Evolutionary conservation across 2,329 filamentous ascomycete genomes (phyloP), one percentile per base, ranked within the genome.

Genomic region (Trichophyton benhamiae): DNA sequence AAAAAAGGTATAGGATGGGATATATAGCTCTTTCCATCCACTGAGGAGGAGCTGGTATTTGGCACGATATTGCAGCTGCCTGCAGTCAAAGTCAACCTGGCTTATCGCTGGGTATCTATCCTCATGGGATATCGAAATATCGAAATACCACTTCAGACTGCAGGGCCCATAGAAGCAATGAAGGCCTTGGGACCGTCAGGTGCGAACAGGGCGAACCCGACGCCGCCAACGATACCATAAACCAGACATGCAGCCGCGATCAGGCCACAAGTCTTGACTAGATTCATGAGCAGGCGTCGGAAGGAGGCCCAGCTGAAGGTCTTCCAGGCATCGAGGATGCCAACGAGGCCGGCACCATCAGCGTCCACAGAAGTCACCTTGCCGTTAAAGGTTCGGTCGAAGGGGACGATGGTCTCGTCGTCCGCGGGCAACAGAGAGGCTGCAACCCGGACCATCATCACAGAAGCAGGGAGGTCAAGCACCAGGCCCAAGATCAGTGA

Each of bases 381-480:
- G 67, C 89, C 89, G 65, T 82, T 83, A 69, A 95, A 95, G 33
- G 86, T 87, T 66, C 91, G 88, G 78, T 97, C 92, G 69, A 97
- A 96, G 36, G 89, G 87, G 41, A 97, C 86, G 65, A 96, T 88
- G 27, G 89, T 85, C 75, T 95, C 87, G 66, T 91, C 82, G 17
- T 89, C 85, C 63, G 89, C 86, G 0, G 90, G 83, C 2, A 97
- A 83, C 67, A 96, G 84, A 57, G 89, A 92, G 5, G 91, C 91
- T 72, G 95, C 90, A 41, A 96, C 85, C 65, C 92, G 89, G 66
- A 87, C 80, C 63, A 95, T 83, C 22, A 89, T 83, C 36, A 92
- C 87, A 63, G 83, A 81, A 44, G 89, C 83, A 17, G 92, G 91
- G 61, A 96, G 81, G 64, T 89, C 79, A 63, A 91, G 74, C 61